These are phyloP conservation scores for Candida ortonii DNA, from an alignment of 805 yeast species.

Conservation along the genomic window DNA sequence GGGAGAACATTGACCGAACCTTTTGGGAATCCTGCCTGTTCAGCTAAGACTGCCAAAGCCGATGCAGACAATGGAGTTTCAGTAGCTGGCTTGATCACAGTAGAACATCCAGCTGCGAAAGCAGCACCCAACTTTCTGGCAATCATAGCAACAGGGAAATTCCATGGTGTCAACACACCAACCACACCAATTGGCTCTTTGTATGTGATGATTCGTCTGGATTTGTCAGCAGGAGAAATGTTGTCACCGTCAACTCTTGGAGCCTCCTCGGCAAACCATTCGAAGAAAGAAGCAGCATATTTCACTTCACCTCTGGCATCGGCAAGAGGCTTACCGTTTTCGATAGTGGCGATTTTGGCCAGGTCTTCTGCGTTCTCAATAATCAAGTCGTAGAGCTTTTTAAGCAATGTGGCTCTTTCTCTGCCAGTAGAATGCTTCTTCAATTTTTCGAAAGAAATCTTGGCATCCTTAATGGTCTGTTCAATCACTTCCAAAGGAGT, in stretches of 20 bases:
- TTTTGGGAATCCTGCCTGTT: slow-evolving; percentile 67
- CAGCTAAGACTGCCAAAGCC: slow-evolving; percentile 59
- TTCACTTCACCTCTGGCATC: slow-evolving; percentile 72
- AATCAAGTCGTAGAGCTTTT: slow-evolving; percentile 51
- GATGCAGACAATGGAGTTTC: slow-evolving; percentile 75
- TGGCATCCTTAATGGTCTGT: slow-evolving; percentile 55
- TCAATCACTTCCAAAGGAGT: slow-evolving; percentile 45
- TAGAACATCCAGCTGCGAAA: slow-evolving; percentile 75
- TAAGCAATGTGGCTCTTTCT: slow-evolving; percentile 51
- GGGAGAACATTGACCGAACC: slow-evolving; percentile 68
- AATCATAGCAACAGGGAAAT: slow-evolving; percentile 79
- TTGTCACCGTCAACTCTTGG: slow-evolving; percentile 67
- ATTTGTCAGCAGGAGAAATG: slow-evolving; percentile 50
- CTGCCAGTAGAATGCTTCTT: slow-evolving; percentile 50
- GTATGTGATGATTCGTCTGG: slow-evolving; percentile 52
- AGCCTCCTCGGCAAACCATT: slow-evolving; percentile 87
- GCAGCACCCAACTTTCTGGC: slow-evolving; percentile 75
- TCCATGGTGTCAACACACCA: slow-evolving; percentile 81
- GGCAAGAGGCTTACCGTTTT: slow-evolving; percentile 70
- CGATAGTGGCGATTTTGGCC: slow-evolving; percentile 60
- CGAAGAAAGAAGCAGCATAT: slow-evolving; percentile 73
- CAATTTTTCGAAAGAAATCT: slow-evolving; percentile 50
- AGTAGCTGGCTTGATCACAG: slow-evolving; percentile 72
- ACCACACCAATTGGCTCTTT: slow-evolving; percentile 82
- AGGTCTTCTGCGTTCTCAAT: slow-evolving; percentile 60